These are phyloP conservation scores for Starmera dryadoides DNA, from an alignment of 805 yeast genomes.

Conservation along the genomic window DNA sequence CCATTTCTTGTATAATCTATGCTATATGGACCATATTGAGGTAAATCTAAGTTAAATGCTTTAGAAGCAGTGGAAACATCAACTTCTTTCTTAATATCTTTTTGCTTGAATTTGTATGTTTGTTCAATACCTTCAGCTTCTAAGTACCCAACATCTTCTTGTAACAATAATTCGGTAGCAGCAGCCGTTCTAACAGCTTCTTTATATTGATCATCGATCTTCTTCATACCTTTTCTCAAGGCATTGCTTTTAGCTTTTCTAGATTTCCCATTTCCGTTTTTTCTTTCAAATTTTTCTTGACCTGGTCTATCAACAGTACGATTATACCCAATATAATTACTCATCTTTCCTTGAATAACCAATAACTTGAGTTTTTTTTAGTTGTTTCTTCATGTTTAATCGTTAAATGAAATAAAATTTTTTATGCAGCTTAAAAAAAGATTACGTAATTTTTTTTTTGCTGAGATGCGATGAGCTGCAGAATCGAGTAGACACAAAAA, in stretches of 20 bases:
- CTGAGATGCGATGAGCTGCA: no score
- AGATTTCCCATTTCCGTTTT: background rate
- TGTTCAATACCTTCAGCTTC: constrained; percentile 96
- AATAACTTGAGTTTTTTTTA: no score
- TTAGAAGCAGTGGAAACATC: constrained; percentile 73
- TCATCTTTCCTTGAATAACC: background rate
- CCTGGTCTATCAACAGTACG: constrained; percentile 22
- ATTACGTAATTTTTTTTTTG: no score
- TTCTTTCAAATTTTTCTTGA: constrained; percentile 26
- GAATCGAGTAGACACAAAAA: no score
- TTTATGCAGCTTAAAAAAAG: no score
- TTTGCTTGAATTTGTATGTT: constrained; percentile 79
- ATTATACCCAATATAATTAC: constrained; percentile 5
- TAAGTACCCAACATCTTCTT: constrained; percentile 78
- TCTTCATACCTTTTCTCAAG: constrained; percentile 57
- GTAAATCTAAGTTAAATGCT: constrained; percentile 62
- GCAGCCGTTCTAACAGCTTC: constrained; percentile 82
- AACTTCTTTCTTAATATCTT: constrained; percentile 67
- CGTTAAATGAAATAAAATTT: no score
- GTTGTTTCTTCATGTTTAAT: no score
- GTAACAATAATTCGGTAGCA: constrained; percentile 75
- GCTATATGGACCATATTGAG: constrained; percentile 80
- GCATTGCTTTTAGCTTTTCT: constrained; percentile 46
- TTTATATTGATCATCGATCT: constrained; percentile 63
- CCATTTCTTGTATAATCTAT: constrained; percentile 85